phyloP scores from a whole-genome alignment of 2,329 filamentous ascomycete genomes.

The Leptosphaerulina australis region DNA sequence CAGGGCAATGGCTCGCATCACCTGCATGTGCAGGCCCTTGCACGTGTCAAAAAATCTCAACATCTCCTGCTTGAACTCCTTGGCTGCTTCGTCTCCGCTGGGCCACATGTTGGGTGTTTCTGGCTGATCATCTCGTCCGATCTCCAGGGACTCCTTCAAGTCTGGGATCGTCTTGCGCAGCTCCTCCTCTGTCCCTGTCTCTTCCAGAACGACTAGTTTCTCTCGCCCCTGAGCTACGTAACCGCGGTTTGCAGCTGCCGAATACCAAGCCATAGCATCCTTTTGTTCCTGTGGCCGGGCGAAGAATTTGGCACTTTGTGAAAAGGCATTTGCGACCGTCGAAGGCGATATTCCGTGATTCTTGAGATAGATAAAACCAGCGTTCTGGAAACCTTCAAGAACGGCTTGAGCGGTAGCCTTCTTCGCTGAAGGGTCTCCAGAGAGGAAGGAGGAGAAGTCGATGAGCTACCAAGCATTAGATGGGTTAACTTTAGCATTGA shows the following conservation, averaged over 20 bases:
- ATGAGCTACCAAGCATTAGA: conserved; percentile 63
- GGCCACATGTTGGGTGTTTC: conserved; percentile 81
- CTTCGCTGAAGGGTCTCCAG: conserved; percentile 65
- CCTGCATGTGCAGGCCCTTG: conserved; percentile 72
- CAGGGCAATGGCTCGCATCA: conserved; percentile 86
- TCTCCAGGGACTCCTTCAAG: conserved; percentile 66
- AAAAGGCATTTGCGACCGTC: conserved; percentile 67
- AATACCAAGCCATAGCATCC: conserved; percentile 50
- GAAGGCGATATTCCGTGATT: conserved; percentile 73
- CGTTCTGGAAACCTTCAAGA: conserved; percentile 78
- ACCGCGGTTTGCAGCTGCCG: conserved; percentile 56
- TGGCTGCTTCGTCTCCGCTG: conserved; percentile 58
- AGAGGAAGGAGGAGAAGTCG: conserved; percentile 76
- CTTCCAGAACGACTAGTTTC: conserved; percentile 48
- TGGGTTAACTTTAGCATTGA: too few species aligned
- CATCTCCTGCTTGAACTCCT: conserved; percentile 74
- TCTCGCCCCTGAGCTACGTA: conserved; percentile 55
- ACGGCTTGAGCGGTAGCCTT: conserved; percentile 71
- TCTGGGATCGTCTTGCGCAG: conserved; percentile 48
- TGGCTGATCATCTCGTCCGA: conserved; percentile 64
- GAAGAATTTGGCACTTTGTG: conserved; percentile 50
- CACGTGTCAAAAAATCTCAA: conserved; percentile 74
- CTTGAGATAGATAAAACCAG: conserved; percentile 87
- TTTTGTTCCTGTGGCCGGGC: conserved; percentile 47
- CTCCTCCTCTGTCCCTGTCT: conserved; percentile 44